A percentile compares a stretch with the other conserved stretches of the same genome.
phyloP scores from a whole-genome alignment of 352 stramenopile species.

The Phytopythium montanum region DNA sequence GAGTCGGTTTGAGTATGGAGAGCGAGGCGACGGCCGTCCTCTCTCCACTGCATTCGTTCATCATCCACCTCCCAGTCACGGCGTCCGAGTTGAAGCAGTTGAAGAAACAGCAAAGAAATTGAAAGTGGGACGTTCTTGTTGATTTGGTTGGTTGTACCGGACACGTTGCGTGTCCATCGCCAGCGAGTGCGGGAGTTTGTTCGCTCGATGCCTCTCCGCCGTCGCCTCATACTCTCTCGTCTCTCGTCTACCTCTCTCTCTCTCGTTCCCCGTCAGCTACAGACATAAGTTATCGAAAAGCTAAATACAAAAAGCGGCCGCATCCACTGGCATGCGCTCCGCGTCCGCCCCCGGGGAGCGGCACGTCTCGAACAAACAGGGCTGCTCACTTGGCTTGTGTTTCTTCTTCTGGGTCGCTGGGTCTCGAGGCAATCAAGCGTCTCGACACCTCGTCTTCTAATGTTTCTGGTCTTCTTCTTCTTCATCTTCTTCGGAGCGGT shows the following conservation, averaged over 20 bases:
- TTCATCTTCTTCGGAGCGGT: constrained; percentile 9
- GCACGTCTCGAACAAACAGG: not conserved
- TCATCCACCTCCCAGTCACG: not conserved
- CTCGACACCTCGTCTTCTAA: constrained; percentile 16
- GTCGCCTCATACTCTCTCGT: not conserved
- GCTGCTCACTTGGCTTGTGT: constrained; percentile 1
- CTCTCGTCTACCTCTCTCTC: constrained; percentile 5
- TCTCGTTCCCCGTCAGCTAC: not conserved
- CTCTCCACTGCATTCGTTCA: not conserved
- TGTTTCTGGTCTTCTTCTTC: constrained; percentile 24
- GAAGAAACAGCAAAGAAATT: not conserved
- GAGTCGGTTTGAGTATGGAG: not conserved
- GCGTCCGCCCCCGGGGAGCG: not conserved
- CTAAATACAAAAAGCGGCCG: constrained; percentile 5
- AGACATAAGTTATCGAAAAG: constrained; percentile 6
- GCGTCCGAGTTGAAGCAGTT: not conserved
- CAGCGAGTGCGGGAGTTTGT: not conserved
- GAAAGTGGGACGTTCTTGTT: not conserved
- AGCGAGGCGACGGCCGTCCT: not conserved
- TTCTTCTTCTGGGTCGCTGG: constrained; percentile 9
- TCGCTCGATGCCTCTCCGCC: not conserved
- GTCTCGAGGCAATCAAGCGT: not conserved
- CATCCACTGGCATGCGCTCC: not conserved
- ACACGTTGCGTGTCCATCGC: constrained; percentile 7
- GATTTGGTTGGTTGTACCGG: constrained; percentile 3